Conservation (phyloP, 352 stramenopile genomes). For the Pythium brachiatum region DNA sequence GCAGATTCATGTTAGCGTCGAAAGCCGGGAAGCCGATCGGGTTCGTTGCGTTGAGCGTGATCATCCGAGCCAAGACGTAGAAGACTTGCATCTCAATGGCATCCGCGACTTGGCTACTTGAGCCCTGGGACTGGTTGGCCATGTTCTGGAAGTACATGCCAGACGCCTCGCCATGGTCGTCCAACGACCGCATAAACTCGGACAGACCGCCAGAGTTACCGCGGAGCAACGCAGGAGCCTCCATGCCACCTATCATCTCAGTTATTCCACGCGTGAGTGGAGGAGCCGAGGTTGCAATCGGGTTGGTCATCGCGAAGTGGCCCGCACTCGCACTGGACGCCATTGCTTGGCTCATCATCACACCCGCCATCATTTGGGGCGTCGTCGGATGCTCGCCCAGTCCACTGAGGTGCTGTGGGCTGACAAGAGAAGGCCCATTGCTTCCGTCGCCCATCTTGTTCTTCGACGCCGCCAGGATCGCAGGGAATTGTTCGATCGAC, state of each 20-base stretch:
- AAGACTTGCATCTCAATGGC: conserved; percentile 84
- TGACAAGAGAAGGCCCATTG: conserved; percentile 19
- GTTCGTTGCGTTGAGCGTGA: conserved; percentile 65
- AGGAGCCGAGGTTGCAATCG: conserved; percentile 34
- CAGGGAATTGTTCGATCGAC: conserved; percentile 66
- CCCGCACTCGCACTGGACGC: conserved; percentile 29
- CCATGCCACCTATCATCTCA: conserved; percentile 69
- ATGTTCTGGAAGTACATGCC: conserved; percentile 62
- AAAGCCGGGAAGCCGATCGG: conserved; percentile 79
- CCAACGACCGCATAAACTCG: conserved; percentile 77
- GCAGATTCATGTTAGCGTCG: conserved; percentile 60
- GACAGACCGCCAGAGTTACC: conserved; percentile 72
- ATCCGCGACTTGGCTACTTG: conserved; percentile 46
- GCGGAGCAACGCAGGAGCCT: conserved; percentile 69
- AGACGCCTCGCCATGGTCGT: conserved; percentile 61
- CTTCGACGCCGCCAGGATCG: conserved; percentile 60
- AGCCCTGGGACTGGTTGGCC: conserved; percentile 26
- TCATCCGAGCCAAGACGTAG: conserved; percentile 76
- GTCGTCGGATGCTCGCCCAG: conserved; percentile 32
- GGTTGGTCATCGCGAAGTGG: conserved; percentile 55
- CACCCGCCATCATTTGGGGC: conserved; percentile 47
- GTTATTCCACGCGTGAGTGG: conserved; percentile 37
- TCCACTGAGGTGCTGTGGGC: conserved; percentile 36
- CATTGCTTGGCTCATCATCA: conserved; percentile 79
- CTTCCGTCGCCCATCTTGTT: conserved; percentile 31